These are phyloP conservation scores for Coriolopsis trogii DNA, from an alignment of 1,284 basidiomycete genomes.

Conservation along the genomic window DNA sequence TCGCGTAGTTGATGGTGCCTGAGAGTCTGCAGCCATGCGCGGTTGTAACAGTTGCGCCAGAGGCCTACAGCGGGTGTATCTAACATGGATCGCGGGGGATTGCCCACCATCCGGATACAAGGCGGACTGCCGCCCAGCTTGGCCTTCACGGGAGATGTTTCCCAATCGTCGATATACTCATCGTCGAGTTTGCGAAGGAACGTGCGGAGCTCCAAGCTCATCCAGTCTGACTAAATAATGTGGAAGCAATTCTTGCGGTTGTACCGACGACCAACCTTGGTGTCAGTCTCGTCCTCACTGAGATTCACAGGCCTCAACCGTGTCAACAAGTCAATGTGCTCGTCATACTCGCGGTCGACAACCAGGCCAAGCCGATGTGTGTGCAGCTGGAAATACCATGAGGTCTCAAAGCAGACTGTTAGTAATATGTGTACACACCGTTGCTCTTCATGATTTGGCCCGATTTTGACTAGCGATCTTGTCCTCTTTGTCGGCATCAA, in stretches of 20 bases:
- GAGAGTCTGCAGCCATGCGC: neutral
- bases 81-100: neutral
- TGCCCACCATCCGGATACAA: neutral
- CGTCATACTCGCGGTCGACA: neutral
- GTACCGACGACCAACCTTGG: neutral
- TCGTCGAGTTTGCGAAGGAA: neutral
- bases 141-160: neutral
- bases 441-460: neutral
- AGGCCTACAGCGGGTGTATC: neutral
- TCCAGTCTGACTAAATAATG: neutral
- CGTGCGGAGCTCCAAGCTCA: neutral
- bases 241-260: neutral
- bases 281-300: neutral
- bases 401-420: neutral
- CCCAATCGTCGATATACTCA: neutral
- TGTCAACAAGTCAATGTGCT: neutral
- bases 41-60: slow-evolving; percentile 1
- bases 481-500: neutral
- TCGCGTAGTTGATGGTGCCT: neutral
- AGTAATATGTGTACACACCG: neutral
- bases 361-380: neutral
- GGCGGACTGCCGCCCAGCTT: neutral
- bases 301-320: neutral
- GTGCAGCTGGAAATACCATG: neutral
- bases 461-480: neutral